Percentiles rank a stretch among this genome's conserved stretches.
Evolutionary conservation across 192 early-diverging fungal species (phyloP).

Genomic region (Coemansia sp.): DNA sequence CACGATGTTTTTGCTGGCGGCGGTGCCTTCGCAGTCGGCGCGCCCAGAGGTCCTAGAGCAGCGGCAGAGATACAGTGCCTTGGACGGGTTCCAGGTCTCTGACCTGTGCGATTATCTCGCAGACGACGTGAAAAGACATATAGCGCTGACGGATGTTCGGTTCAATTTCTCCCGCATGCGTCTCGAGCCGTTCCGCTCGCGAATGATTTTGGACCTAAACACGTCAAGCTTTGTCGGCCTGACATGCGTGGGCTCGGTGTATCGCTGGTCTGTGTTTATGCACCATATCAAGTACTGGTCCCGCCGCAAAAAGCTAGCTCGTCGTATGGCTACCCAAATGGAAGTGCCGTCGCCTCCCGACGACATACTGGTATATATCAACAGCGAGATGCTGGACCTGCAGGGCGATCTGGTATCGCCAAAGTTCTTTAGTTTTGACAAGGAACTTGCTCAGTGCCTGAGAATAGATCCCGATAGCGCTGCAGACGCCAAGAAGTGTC

Average conservation of each 20-base stretch:
- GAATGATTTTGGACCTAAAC: constrained; percentile 35
- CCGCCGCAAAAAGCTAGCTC: constrained; percentile 41
- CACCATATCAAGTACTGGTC: constrained; percentile 48
- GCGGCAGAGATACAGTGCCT: not conserved
- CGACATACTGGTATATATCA: constrained; percentile 37
- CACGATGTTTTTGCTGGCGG: constrained; percentile 40
- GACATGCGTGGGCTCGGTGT: constrained; percentile 38
- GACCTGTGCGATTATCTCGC: constrained; percentile 39
- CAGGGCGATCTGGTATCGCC: constrained; percentile 40
- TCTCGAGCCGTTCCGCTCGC: constrained; percentile 31
- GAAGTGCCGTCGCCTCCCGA: constrained; percentile 23
- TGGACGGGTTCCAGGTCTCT: constrained; percentile 12
- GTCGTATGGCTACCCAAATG: constrained; percentile 36
- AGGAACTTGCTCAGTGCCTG: constrained; percentile 15
- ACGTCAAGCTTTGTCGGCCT: constrained; percentile 24
- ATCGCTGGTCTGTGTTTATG: constrained; percentile 52
- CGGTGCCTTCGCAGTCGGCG: constrained; percentile 27
- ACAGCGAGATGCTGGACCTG: constrained; percentile 38
- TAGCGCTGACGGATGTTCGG: constrained; percentile 21
- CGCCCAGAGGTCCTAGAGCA: constrained; percentile 11
- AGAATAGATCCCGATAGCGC: not conserved
- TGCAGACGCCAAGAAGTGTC: constrained; percentile 9
- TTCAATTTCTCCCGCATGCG: constrained; percentile 26
- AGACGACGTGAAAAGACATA: constrained; percentile 34
- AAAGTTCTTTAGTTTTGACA: constrained; percentile 35